Evolutionary conservation across 2,329 filamentous ascomycete species (phyloP).

Genomic region (Aspergillus floridensis): DNA sequence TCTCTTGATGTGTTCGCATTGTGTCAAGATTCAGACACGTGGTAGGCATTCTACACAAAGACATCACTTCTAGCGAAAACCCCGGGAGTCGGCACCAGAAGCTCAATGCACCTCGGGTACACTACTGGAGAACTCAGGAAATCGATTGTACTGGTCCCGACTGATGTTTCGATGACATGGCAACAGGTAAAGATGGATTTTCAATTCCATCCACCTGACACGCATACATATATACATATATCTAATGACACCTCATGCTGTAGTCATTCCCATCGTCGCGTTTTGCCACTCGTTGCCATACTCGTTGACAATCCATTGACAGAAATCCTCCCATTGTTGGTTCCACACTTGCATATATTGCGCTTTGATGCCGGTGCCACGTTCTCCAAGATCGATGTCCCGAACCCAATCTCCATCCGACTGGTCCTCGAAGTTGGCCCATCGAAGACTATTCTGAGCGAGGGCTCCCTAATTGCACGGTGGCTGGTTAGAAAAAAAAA

Average conservation of each 20-base stretch:
- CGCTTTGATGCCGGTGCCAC: conserved; percentile 68
- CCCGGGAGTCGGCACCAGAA: no score
- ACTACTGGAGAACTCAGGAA: no score
- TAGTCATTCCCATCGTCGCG: neutral
- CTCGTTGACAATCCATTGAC: conserved; percentile 70
- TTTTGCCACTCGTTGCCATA: conserved; percentile 5
- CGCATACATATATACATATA: neutral
- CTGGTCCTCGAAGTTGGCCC: conserved; percentile 81
- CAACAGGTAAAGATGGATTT: neutral
- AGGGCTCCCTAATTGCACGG: conserved; percentile 46
- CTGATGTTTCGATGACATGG: no score
- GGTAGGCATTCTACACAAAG: no score
- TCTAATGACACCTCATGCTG: neutral
- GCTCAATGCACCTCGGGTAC: no score
- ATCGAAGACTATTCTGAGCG: conserved; percentile 85
- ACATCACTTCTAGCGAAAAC: no score
- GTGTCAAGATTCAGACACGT: no score
- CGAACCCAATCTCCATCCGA: conserved; percentile 66
- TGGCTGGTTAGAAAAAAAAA: neutral
- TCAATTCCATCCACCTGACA: neutral
- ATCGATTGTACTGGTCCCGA: no score
- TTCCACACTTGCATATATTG: conserved; percentile 72
- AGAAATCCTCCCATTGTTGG: conserved; percentile 80
- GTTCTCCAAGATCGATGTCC: conserved; percentile 68
- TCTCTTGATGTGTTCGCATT: no score